Evolutionary conservation across 2,329 filamentous ascomycete genomes (phyloP), one percentile per base, ranked within the genome.

Genomic region (Fusarium scirpi): DNA sequence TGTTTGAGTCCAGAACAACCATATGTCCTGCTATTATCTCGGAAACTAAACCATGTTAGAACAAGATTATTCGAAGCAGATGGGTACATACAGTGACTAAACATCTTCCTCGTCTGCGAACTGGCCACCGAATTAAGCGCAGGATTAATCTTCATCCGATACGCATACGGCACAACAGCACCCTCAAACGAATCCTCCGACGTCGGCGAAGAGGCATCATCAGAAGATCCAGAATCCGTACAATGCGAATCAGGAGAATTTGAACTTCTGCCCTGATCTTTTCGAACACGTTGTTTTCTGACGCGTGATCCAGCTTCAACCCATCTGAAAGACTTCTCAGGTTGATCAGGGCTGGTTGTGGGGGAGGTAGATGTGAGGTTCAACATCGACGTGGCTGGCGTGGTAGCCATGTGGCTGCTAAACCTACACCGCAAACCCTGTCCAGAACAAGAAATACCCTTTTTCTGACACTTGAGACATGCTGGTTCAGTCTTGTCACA

Each of bases 401-500:
- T 11, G 43, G 34, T 32, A 18, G 48, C 62, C 76, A 78, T 67
- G 69, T 79, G 62, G 58, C 76, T 76, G 48, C 78, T 80, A 43
- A 82, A 81, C 16, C 78, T 78, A 47, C 80, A 81, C 11, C 79
- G 74, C 8, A 79, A 63, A 5, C 78, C 78, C 29, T 80, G 72
- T 0, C 81, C 81, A 1, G 81, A 82, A 66, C 81, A 82, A 10
- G 76, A 69, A 20, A 82, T 72, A n/a, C 77, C 77, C 34, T 78
- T 79, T 58, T 82, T 82, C 12, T 74, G 66, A 57, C 81, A 83
- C 53, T 82, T 82, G 22, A 72, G 65, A 59, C 81, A 83, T 58
- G 77, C 72, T 3, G 81, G 81, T 49, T 80, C 77, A 20, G 76
- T 74, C 62, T 79, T 80, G 68, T 83, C 81, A 68, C 81, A 83